Conservation (phyloP, 2,329 filamentous ascomycete species). For the Thielaviopsis punctulata region DNA sequence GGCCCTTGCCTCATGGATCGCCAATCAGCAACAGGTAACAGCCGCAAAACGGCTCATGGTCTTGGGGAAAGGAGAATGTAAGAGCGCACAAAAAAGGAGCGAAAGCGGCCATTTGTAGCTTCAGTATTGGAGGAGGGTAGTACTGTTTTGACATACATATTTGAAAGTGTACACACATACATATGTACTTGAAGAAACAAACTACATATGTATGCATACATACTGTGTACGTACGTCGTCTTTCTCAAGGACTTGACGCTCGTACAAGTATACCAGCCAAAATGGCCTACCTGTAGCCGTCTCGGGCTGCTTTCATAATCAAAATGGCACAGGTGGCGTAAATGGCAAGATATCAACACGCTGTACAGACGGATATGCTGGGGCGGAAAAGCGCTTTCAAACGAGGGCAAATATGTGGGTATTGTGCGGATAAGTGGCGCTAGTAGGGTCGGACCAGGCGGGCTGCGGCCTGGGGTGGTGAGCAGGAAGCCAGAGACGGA, state of each 20-base stretch:
- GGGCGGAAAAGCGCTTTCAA: conserved; percentile 4
- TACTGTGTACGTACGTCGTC: too few relatives aligned
- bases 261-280: not conserved
- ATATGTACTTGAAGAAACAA: too few relatives aligned
- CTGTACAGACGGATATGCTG: not conserved
- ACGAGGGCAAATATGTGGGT: conserved; percentile 7
- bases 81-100: too few relatives aligned
- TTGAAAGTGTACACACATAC: too few relatives aligned
- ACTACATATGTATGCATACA: too few relatives aligned
- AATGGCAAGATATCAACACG: not conserved
- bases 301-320: not conserved
- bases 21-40: not conserved
- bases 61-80: too few relatives aligned
- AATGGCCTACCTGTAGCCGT: not conserved
- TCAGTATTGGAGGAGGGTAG: too few relatives aligned
- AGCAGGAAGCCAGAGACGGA: not conserved
- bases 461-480: conserved; percentile 3
- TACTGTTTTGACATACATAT: too few relatives aligned
- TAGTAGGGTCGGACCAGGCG: not conserved
- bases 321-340: not conserved
- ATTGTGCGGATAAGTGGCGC: not conserved
- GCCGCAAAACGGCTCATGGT: not conserved
- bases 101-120: too few relatives aligned
- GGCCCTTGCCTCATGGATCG: not conserved
- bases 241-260: not conserved